Base-by-base conservation (phyloP, 1,284 basidiomycete species). In the Trichosporon sp. region DNA sequence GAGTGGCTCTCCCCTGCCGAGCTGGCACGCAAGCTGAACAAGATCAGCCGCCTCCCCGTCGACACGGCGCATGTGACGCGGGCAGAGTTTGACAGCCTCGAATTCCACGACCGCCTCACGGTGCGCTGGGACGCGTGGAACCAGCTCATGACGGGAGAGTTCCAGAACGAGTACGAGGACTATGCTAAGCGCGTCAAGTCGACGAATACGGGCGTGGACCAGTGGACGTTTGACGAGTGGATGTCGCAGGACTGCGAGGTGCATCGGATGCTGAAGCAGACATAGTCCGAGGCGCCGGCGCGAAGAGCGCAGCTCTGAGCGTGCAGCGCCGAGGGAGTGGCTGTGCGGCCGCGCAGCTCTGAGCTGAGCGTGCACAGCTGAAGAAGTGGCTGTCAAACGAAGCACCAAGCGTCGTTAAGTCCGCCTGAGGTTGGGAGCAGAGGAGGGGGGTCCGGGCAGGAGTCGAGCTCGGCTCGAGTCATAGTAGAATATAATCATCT, bases 161-260 rank as follows among this genome's bases (percentile, higher is more conserved):
- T n/a, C 19, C 19, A 19, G 56, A 61, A 58, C 33, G 52, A 65
- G 56, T 68, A 68, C 31, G 52, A 59, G 37, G 49, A 27, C 14
- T 64, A 65, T 44, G 56, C 65, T 27, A 36, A 59, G 19, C 52
- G 65, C 19, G 54, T 56, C 16, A 46, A 49, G 21, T 59, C 65
- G 36, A 66, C 65, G 8, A 56, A 60, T 27, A 36, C 46, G 11
- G 64, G 69, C 34, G 69, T 70, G 2, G 34, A 65, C 32, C 62
- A 69, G 23, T 66, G 65, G 69, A 60, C 60, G 40, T 69, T 73
- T 40, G 46, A 59, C 16, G 67, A 70, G 33, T 75, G 73, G 73
- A 66, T 69, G 3, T 56, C 27, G 19, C 56, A 63, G 37, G 56
- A 67, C 46, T 6, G 4, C 8, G 59, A 52, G 46, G 40, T 65